Evolutionary conservation across 208 protist species (phyloP).

Genomic region (Trypanosoma lewisi): DNA sequence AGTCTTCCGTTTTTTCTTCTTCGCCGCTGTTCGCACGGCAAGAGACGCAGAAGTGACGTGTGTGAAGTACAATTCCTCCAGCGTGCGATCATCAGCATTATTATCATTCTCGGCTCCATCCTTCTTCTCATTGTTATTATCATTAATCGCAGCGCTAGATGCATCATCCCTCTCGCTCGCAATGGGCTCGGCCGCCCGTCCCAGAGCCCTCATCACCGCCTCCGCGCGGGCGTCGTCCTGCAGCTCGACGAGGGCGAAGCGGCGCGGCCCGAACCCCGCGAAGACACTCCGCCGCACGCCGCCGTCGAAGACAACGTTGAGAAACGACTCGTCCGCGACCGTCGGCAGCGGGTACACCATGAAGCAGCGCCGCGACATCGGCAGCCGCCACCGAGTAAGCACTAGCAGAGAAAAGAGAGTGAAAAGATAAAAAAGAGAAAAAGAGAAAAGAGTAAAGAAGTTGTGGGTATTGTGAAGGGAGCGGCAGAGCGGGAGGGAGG

Average conservation of each 20-base stretch:
- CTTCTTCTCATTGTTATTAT: neutral
- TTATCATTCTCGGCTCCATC: neutral
- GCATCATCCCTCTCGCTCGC: too few species aligned
- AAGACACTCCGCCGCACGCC: conserved; percentile 55
- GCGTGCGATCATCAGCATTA: neutral
- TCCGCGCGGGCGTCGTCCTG: conserved; percentile 18
- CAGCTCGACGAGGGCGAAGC: conserved; percentile 73
- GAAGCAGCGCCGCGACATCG: conserved; percentile 33
- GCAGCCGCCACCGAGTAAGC: too few species aligned
- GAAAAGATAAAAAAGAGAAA: too few species aligned
- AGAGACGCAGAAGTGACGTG: neutral
- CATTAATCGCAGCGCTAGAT: neutral
- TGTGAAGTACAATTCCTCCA: neutral
- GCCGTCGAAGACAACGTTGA: conserved; percentile 56
- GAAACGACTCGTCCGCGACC: conserved; percentile 69
- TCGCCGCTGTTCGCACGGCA: neutral
- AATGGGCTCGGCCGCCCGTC: conserved; percentile 1
- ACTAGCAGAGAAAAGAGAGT: too few species aligned
- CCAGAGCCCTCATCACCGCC: conserved; percentile 29
- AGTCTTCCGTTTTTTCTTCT: neutral
- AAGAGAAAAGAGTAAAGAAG: too few species aligned
- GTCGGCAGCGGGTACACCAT: conserved; percentile 67
- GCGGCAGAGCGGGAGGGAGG: too few species aligned
- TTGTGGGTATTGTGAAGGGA: too few species aligned
- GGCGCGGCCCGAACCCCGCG: conserved; percentile 45